A percentile compares a stretch with the other conserved stretches of the same genome.
Conservation (phyloP, 1,284 basidiomycete genomes). For the Cutaneotrichosporon sp. region DNA sequence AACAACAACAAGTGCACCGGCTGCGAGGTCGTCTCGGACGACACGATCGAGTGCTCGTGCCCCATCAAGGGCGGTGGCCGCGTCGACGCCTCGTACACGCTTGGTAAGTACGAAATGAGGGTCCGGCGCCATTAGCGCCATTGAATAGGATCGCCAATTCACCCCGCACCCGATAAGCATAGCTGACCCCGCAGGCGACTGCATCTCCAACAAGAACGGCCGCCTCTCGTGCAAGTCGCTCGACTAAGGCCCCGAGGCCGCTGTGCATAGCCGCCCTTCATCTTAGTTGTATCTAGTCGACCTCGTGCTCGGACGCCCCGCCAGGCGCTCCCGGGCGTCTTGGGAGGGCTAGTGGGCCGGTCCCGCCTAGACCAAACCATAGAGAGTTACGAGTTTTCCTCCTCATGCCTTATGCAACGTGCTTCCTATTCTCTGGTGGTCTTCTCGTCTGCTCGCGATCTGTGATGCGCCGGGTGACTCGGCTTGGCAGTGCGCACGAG, state of each 20-base stretch:
- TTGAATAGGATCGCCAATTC: background rate
- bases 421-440: too few relatives aligned
- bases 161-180: background rate
- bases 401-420: background rate
- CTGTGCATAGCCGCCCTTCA: background rate
- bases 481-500: too few relatives aligned
- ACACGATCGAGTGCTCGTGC: slow-evolving; percentile 7
- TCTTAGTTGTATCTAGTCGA: background rate
- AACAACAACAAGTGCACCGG: background rate
- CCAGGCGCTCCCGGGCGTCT: background rate
- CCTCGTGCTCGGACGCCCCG: background rate
- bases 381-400: background rate
- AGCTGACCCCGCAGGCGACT: slow-evolving; percentile 1
- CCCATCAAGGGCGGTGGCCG: background rate
- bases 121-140: background rate
- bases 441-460: too few relatives aligned
- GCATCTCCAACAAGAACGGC: slow-evolving; percentile 2
- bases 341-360: background rate
- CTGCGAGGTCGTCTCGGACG: background rate
- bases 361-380: slow-evolving; percentile 5
- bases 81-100: slow-evolving; percentile 1
- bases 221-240: slow-evolving; percentile 1
- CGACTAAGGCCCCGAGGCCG: background rate
- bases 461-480: too few relatives aligned
- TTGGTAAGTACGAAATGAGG: background rate